phyloP scores from a whole-genome alignment of 495 filamentous ascomycete species.

The Lasiosphaeria ovina region DNA sequence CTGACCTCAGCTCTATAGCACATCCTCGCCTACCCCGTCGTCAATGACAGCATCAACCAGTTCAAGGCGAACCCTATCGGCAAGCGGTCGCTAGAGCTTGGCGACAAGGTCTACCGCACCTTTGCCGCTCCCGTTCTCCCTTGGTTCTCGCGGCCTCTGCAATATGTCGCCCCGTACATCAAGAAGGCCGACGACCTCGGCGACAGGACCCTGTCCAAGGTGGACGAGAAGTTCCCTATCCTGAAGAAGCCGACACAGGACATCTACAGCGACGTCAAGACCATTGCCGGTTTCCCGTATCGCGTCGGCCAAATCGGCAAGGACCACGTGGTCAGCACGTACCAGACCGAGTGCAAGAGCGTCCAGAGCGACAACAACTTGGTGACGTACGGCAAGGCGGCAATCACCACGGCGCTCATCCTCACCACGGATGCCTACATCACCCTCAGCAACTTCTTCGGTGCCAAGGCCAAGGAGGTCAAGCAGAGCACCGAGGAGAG shows the following conservation, averaged over 20 bases:
- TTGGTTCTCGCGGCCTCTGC: conserved; percentile 72
- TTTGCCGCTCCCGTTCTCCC: conserved; percentile 70
- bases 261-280: conserved; percentile 64
- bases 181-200: conserved; percentile 77
- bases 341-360: conserved; percentile 73
- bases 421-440: conserved; percentile 65
- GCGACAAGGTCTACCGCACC: conserved; percentile 62
- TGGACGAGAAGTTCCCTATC: conserved; percentile 79
- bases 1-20: conserved; percentile 55
- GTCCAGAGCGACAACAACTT: conserved; percentile 66
- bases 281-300: conserved; percentile 64
- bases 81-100: conserved; percentile 71
- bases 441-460: conserved; percentile 55
- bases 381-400: conserved; percentile 68
- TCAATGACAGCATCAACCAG: conserved; percentile 72
- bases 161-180: conserved; percentile 78
- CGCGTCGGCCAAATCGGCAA: conserved; percentile 65
- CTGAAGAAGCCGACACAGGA: conserved; percentile 84
- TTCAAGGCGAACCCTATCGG: conserved; percentile 80
- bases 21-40: conserved; percentile 77
- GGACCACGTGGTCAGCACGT: conserved; percentile 71
- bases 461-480: conserved; percentile 59
- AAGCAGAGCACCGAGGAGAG: conserved; percentile 54
- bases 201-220: conserved; percentile 65
- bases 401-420: conserved; percentile 69